Evolutionary conservation across 2,329 filamentous ascomycete species (phyloP).

Genomic region (Clathrospora elynae): DNA sequence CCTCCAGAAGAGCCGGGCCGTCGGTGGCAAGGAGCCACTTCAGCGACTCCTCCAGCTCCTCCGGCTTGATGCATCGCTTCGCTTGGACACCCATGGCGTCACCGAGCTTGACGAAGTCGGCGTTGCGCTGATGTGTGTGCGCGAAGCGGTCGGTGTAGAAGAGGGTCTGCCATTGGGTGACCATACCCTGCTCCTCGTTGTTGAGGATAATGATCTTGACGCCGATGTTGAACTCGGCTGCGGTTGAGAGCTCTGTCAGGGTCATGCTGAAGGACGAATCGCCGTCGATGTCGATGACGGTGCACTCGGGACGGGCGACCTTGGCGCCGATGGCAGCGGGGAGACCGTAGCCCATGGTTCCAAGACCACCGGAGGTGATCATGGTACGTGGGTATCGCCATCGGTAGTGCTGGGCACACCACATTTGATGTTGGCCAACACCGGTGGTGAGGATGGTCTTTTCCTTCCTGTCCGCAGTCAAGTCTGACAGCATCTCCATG

Average conservation of each 20-base stretch:
- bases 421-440: slow-evolving; percentile 99
- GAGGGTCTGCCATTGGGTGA: slow-evolving; percentile 96
- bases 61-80: slow-evolving; percentile 71
- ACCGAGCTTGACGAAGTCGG: slow-evolving; percentile 92
- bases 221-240: slow-evolving; percentile 93
- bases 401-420: slow-evolving; percentile 94
- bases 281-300: slow-evolving; percentile 95
- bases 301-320: slow-evolving; percentile 77
- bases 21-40: slow-evolving; percentile 84
- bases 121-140: slow-evolving; percentile 92
- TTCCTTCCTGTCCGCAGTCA: slow-evolving; percentile 80
- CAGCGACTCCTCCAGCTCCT: slow-evolving; percentile 76
- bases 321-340: slow-evolving; percentile 95
- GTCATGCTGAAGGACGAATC: slow-evolving; percentile 99
- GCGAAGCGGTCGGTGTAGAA: slow-evolving; percentile 95
- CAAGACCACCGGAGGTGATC: slow-evolving; percentile 94
- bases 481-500: slow-evolving; percentile 85
- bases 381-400: slow-evolving; percentile 91
- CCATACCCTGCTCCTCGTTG: slow-evolving; percentile 98
- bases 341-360: slow-evolving; percentile 94
- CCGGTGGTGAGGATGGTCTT: slow-evolving; percentile 88
- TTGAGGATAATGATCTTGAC: slow-evolving; percentile 94
- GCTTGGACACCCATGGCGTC: slow-evolving; percentile 89
- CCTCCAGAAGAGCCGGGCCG: slow-evolving; percentile 90
- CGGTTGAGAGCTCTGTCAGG: slow-evolving; percentile 89